Percentiles rank a stretch among this genome's conserved stretches.
These are phyloP conservation scores for Rhodamnia rubescens DNA, from an alignment of 345 rosid species.

Conservation along the genomic window DNA sequence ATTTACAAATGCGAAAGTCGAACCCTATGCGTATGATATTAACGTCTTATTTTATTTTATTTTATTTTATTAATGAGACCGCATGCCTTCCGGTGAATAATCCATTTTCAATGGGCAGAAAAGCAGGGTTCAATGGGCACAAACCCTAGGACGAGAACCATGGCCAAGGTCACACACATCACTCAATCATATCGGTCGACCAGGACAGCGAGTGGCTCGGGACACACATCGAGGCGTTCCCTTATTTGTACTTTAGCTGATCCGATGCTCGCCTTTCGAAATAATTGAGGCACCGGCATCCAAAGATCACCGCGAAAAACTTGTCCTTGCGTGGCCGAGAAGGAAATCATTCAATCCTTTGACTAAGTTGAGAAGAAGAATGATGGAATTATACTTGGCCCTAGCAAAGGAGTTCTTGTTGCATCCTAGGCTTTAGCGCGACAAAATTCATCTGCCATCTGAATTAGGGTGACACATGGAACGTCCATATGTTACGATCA, in stretches of 20 bases:
- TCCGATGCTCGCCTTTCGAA: background rate
- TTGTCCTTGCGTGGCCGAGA: background rate
- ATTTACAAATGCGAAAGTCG: no score
- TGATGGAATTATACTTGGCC: background rate
- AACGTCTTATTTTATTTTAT: no score
- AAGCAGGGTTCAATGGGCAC: background rate
- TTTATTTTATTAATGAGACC: no score
- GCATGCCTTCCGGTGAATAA: background rate
- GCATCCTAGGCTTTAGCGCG: background rate
- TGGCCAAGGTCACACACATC: background rate
- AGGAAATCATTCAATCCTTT: background rate
- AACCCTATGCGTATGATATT: no score
- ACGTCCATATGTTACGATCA: background rate
- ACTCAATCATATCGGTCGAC: background rate
- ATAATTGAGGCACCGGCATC: background rate
- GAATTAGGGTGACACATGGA: no score
- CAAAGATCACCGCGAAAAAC: background rate
- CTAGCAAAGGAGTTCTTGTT: background rate
- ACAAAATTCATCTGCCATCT: background rate
- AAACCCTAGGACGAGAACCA: background rate
- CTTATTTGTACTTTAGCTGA: background rate
- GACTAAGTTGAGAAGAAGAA: background rate
- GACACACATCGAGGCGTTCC: background rate
- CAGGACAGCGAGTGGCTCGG: background rate
- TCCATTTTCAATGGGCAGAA: background rate